Conservation (phyloP, 2,329 filamentous ascomycete species). For the Sclerotinia sclerotiorum region DNA sequence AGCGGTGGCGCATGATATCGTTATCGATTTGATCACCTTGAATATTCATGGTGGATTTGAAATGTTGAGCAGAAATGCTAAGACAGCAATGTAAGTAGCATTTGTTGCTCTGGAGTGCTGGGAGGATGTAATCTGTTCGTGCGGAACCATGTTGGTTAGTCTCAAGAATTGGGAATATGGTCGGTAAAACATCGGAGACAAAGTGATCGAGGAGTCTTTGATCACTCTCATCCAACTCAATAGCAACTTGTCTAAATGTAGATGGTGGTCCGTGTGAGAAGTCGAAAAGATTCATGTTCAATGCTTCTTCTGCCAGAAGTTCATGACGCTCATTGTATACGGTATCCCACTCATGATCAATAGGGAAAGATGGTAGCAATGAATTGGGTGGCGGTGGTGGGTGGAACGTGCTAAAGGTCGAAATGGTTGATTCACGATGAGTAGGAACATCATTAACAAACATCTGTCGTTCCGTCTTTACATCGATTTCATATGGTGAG, state of each 20-base stretch:
- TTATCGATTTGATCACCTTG: constrained; percentile 74
- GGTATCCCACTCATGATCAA: constrained; percentile 71
- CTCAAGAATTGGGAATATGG: constrained; percentile 90
- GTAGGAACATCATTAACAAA: constrained; percentile 89
- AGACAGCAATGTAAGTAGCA: constrained; percentile 94
- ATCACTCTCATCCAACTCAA: constrained; percentile 86
- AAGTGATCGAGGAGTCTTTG: constrained; percentile 88
- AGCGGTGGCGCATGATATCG: constrained; percentile 90
- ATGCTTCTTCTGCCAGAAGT: constrained; percentile 58
- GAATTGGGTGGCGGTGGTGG: constrained; percentile 71
- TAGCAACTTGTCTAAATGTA: constrained; percentile 64
- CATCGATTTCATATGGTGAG: constrained; percentile 87
- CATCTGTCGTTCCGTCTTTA: constrained; percentile 93
- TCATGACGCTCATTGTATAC: constrained; percentile 67
- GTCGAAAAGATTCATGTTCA: constrained; percentile 81
- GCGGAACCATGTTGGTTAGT: constrained; percentile 83
- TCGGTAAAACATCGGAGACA: constrained; percentile 79
- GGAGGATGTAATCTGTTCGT: constrained; percentile 78
- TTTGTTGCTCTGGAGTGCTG: constrained; percentile 86
- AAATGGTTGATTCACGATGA: constrained; percentile 80
- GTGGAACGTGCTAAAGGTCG: constrained; percentile 89
- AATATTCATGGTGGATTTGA: constrained; percentile 72
- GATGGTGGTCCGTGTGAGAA: constrained; percentile 68
- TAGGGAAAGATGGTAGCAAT: constrained; percentile 62
- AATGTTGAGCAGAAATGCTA: constrained; percentile 87